Percentiles rank a stretch among this genome's conserved stretches.
Evolutionary conservation across 495 filamentous ascomycete species (phyloP).

Genomic region (Polyplosphaeria fusca): DNA sequence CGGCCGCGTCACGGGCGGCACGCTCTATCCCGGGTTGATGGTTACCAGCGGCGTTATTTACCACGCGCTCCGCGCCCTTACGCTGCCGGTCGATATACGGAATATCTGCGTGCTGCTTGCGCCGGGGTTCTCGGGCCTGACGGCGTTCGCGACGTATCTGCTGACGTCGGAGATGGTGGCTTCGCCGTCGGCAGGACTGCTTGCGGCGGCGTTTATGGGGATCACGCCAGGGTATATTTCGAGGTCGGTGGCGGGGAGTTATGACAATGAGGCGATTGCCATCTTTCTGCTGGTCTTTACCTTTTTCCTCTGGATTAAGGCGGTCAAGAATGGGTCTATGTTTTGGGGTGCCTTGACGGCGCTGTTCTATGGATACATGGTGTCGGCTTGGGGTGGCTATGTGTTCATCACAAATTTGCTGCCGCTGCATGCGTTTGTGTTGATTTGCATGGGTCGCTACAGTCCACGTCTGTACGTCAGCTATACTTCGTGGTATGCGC

Average conservation of each 20-base stretch:
- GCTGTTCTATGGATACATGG: constrained; percentile 99
- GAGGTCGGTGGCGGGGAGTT: constrained; percentile 94
- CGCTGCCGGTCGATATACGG: constrained; percentile 95
- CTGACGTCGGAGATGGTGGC: constrained; percentile 94
- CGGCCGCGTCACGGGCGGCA: constrained; percentile 96
- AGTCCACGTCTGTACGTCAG: constrained; percentile 91
- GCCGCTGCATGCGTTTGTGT: constrained; percentile 90
- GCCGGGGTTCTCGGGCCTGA: constrained; percentile 92
- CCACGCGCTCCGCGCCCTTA: constrained; percentile 84
- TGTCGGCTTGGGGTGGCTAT: constrained; percentile 98
- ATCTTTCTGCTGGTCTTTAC: constrained; percentile 98
- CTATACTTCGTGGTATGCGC: constrained; percentile 96
- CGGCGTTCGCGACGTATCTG: constrained; percentile 89
- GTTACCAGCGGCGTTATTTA: constrained; percentile 97
- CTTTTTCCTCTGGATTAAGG: constrained; percentile 99
- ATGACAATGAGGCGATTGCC: constrained; percentile 99
- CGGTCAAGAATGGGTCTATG: constrained; percentile 89
- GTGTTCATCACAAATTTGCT: constrained; percentile 99
- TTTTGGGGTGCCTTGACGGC: constrained; percentile 95
- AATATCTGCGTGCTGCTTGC: constrained; percentile 98
- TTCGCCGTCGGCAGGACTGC: constrained; percentile 87
- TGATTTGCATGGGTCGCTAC: constrained; percentile 95
- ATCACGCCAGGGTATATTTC: constrained; percentile 98
- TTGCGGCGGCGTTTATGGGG: constrained; percentile 95
- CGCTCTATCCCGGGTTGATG: constrained; percentile 97